phyloP scores from a whole-genome alignment of 2,329 filamentous ascomycete species.

The Pleomassaria siparia region DNA sequence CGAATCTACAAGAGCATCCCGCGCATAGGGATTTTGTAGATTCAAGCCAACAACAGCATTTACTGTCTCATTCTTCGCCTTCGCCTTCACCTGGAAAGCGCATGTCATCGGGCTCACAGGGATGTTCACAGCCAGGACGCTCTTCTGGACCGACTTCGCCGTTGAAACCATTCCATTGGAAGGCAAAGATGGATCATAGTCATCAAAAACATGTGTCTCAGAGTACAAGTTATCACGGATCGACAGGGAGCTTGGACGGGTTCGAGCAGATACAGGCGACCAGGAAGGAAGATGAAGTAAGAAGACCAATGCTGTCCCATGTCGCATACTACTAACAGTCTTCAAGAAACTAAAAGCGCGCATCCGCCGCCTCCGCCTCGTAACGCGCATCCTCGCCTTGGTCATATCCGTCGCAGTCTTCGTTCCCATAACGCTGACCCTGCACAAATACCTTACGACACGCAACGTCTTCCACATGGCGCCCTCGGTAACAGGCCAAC shows the following conservation, averaged over 20 bases:
- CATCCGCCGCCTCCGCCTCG: constrained; percentile 42
- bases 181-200: constrained; percentile 9
- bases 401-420: constrained; percentile 39
- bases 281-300: constrained; percentile 21
- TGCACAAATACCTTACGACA: constrained; percentile 43
- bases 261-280: constrained; percentile 21
- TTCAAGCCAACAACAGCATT: background rate
- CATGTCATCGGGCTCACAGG: no score
- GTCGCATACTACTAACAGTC: constrained; percentile 2
- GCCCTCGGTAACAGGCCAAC: constrained; percentile 13
- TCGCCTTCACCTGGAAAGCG: background rate
- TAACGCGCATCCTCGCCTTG: constrained; percentile 38
- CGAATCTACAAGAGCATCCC: background rate
- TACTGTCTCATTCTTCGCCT: background rate
- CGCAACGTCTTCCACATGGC: constrained; percentile 28
- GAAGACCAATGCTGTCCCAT: no score
- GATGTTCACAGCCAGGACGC: background rate
- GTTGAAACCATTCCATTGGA: constrained; percentile 13
- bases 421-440: constrained; percentile 39
- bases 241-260: constrained; percentile 10
- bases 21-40: background rate
- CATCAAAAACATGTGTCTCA: constrained; percentile 3
- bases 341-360: constrained; percentile 37
- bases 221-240: background rate
- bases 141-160: constrained; percentile 13